These are phyloP conservation scores for Pholiota conissans DNA, from an alignment of 768 basidiomycete species.

Conservation along the genomic window DNA sequence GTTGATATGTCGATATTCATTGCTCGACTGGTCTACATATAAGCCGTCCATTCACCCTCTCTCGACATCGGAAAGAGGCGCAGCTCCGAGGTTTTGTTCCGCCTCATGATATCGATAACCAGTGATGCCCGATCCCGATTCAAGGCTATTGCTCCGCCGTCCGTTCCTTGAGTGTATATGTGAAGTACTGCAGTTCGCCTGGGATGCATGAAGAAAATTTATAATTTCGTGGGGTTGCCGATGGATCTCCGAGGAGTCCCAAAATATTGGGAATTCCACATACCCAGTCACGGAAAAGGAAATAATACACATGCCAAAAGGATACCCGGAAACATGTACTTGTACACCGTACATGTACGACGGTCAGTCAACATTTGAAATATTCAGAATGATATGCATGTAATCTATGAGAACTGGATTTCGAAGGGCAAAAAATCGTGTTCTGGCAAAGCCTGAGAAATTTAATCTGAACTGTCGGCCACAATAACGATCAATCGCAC, in stretches of 20 bases:
- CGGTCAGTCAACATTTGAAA: not conserved
- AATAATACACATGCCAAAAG: not conserved
- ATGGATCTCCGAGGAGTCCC: not conserved
- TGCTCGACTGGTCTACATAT: not conserved
- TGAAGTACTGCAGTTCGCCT: no score
- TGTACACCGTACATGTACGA: not conserved
- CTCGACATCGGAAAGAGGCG: not conserved
- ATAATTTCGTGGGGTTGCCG: no score
- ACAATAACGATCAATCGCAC: constrained; percentile 2
- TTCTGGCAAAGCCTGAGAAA: no score
- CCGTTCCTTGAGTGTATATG: no score
- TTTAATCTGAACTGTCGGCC: no score
- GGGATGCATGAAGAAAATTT: no score
- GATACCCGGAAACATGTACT: not conserved
- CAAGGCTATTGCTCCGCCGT: no score
- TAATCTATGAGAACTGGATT: no score
- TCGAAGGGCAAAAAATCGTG: no score
- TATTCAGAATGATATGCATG: no score
- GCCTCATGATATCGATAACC: no score
- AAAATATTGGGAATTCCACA: not conserved
- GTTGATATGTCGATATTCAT: not conserved
- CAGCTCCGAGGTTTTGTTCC: not conserved
- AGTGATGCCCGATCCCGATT: not conserved
- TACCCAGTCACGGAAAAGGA: not conserved
- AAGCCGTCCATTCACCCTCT: not conserved